Evolutionary conservation across 2,329 filamentous ascomycete genomes (phyloP).

Genomic region (Calonectria pseudoturangicola): DNA sequence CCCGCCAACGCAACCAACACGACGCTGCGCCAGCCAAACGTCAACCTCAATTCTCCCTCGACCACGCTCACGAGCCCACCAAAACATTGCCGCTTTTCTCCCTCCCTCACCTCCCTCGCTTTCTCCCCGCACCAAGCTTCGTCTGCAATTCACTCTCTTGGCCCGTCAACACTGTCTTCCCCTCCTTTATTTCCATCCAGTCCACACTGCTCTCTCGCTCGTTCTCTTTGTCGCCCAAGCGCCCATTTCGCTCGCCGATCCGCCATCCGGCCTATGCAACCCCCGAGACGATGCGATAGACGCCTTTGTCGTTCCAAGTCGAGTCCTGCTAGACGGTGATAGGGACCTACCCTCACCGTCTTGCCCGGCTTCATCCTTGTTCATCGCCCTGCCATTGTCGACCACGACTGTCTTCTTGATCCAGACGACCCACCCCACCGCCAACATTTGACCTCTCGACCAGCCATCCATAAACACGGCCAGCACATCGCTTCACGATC

Average conservation of each 20-base stretch:
- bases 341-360: constrained; percentile 51
- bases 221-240: constrained; percentile 43
- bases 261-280: constrained; percentile 45
- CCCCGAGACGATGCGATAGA: constrained; percentile 56
- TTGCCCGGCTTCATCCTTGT: constrained; percentile 35
- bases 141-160: constrained; percentile 16
- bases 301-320: constrained; percentile 46
- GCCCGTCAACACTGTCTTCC: background rate
- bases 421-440: constrained; percentile 30
- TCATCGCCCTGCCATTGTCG: constrained; percentile 1
- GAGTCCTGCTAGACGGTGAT: constrained; percentile 53
- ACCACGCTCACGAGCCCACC: constrained; percentile 28
- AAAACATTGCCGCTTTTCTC: constrained; percentile 40
- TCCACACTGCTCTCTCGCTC: constrained; percentile 30
- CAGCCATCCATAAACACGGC: constrained; percentile 33
- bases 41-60: constrained; percentile 44
- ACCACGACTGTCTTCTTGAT: constrained; percentile 11
- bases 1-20: constrained; percentile 31
- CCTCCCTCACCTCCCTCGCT: constrained; percentile 33
- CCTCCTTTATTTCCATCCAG: background rate
- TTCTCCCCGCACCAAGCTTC: constrained; percentile 14
- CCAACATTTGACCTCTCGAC: constrained; percentile 32
- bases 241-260: constrained; percentile 37
- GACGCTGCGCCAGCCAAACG: constrained; percentile 45
- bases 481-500: constrained; percentile 38